Evolutionary conservation across 2,329 filamentous ascomycete species (phyloP).

Genomic region (Thielaviopsis populi): DNA sequence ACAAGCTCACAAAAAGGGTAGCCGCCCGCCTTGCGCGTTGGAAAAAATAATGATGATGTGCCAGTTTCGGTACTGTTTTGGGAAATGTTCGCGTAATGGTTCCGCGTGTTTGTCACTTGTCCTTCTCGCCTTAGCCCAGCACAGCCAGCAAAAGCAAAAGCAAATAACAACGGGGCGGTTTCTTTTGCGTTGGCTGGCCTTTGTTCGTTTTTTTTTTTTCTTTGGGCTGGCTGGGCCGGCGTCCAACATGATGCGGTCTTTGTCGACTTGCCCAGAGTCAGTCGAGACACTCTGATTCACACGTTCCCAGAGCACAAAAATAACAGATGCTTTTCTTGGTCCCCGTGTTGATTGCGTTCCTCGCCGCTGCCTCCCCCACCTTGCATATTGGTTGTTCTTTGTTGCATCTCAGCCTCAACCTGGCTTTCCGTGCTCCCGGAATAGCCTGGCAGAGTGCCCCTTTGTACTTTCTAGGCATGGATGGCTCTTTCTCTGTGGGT

Average conservation of each 20-base stretch:
- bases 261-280: too few species aligned
- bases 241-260: too few species aligned
- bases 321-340: neutral
- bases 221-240: neutral
- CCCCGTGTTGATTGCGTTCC: too few species aligned
- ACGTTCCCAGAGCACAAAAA: neutral
- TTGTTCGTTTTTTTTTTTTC: neutral
- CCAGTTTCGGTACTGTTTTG: neutral
- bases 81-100: neutral
- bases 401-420: neutral
- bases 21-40: too few species aligned
- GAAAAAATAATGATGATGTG: neutral
- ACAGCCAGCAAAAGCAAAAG: neutral
- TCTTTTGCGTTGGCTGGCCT: too few species aligned
- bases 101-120: constrained; percentile 1
- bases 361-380: too few species aligned
- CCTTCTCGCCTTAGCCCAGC: neutral
- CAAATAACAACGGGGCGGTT: too few species aligned
- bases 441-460: neutral
- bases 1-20: too few species aligned
- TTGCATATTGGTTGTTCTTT: neutral
- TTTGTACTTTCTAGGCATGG: too few species aligned
- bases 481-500: too few species aligned
- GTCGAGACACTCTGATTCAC: neutral
- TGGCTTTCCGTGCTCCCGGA: neutral